Evolutionary conservation across 1,284 basidiomycete genomes (phyloP), one percentile per base, ranked within the genome.

Genomic region (Kwoniella shivajii): DNA sequence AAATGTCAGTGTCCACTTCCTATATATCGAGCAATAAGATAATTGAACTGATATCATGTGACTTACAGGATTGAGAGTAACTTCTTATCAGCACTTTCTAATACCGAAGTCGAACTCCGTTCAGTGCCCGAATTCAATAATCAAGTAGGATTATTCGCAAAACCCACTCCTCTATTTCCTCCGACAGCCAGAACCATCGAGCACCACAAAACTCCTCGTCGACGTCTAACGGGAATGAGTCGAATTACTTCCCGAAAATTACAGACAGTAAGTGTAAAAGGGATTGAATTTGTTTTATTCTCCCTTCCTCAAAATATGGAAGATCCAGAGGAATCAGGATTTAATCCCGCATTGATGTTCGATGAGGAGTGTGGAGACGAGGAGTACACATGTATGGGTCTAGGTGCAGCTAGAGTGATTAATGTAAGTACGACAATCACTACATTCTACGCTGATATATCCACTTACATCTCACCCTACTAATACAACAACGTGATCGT

Each of bases 91-190:
- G 44, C 52, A n/a, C 37, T 54, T 29, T 47, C 36, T 11, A 54
- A 54, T n/a, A 39, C 22, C n/a, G 30, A 46, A 38, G 33, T 54
- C 37, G 34, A 47, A 13, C 44, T 46, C 1, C 52, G 52, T 16
- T 46, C 52, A 5, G 34, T 45, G 9, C 36, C 44, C 1, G 45
- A 54, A 27, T 30, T 54, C 34, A 22, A 31, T 30, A 30, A 47
- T 22, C 52, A 54, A 54, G 52, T 29, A 20, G 52, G 52, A 16
- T 36, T 54, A 2, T 54, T 54, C 43, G 49, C 29, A 11, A 39
- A 41, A 9, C 30, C 49, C 14, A 16, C n/a, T 20, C 5, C 31
- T n/a, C 26, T 36, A 24, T 14, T 13, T 36, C 22, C 31, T 10
- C 3, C 20, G 5, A 14, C 49, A 31, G 11, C 18, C 27, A 24